Evolutionary conservation across 148 eudicot genomes (phyloP).

Genomic region (Rhododendron mucronatum): DNA sequence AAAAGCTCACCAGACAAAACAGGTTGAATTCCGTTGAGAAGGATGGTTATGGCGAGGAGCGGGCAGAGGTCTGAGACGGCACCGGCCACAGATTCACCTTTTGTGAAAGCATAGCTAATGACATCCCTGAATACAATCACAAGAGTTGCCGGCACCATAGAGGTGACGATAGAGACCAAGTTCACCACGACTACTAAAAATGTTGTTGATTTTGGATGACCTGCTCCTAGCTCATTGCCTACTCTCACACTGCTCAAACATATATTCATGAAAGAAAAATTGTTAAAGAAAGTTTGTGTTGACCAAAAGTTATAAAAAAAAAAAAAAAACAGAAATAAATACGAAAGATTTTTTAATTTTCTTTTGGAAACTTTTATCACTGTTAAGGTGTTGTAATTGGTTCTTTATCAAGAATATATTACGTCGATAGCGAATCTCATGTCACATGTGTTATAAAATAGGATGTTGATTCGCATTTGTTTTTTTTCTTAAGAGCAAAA

Average conservation of each 20-base stretch:
- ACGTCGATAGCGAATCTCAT: too few relatives aligned
- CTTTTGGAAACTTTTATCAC: too few relatives aligned
- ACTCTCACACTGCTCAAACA: not conserved
- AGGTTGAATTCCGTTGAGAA: constrained; percentile 12
- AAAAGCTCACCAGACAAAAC: constrained; percentile 25
- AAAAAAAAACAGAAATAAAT: too few relatives aligned
- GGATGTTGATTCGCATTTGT: too few relatives aligned
- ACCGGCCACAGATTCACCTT: constrained; percentile 21
- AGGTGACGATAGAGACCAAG: constrained; percentile 12
- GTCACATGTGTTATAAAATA: too few relatives aligned
- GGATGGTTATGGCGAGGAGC: not conserved
- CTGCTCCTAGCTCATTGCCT: not conserved
- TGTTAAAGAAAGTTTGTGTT: too few relatives aligned
- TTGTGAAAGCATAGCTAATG: constrained; percentile 31
- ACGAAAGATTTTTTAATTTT: too few relatives aligned
- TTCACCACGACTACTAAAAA: constrained; percentile 20
- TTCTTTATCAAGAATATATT: too few relatives aligned
- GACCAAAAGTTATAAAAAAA: too few relatives aligned
- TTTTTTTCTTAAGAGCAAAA: too few relatives aligned
- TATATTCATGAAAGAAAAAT: not conserved
- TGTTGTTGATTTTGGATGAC: not conserved
- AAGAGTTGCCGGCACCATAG: not conserved
- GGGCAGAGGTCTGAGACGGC: constrained; percentile 14
- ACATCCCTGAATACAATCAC: constrained; percentile 17
- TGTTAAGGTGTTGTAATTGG: too few relatives aligned